These are phyloP conservation scores for Pyrenophora seminiperda DNA, from an alignment of 2,329 filamentous ascomycete genomes.

Conservation along the genomic window DNA sequence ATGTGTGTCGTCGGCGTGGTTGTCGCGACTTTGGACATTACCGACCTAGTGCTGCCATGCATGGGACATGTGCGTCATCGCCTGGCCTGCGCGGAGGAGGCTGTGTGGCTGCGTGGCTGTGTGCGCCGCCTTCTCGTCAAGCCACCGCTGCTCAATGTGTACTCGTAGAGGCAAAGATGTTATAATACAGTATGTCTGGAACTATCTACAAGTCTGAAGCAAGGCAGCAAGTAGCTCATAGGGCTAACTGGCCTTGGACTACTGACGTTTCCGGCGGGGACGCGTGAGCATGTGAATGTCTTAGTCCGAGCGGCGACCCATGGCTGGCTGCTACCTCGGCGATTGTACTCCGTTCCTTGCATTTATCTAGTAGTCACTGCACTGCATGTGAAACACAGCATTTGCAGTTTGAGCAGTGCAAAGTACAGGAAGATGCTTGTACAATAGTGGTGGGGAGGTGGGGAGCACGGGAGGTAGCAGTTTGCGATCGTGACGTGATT, in stretches of 20 bases:
- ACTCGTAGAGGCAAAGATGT: neutral
- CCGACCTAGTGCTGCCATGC: conserved; percentile 53
- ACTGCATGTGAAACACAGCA: neutral
- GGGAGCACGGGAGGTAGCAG: neutral
- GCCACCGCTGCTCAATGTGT: conserved; percentile 17
- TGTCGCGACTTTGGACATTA: conserved; percentile 22
- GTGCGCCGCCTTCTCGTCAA: conserved; percentile 22
- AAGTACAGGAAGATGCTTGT: neutral
- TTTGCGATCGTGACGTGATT: conserved; percentile 45
- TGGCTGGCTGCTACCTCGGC: conserved; percentile 3
- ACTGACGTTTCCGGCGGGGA: conserved; percentile 23
- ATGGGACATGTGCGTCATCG: conserved; percentile 47
- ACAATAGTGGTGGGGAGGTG: too few relatives aligned
- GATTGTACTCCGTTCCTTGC: too few relatives aligned
- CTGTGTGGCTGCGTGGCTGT: too few relatives aligned
- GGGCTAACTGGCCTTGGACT: conserved; percentile 20
- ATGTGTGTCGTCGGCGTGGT: conserved; percentile 3
- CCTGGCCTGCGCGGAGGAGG: conserved; percentile 30
- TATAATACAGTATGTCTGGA: neutral
- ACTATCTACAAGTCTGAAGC: too few relatives aligned
- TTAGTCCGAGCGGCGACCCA: conserved; percentile 22
- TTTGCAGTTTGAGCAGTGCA: neutral
- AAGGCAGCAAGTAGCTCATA: conserved; percentile 15
- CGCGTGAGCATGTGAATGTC: conserved; percentile 37
- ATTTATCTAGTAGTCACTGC: too few relatives aligned